A percentile compares a stretch with the other conserved stretches of the same genome.
These are phyloP conservation scores for Plantago elongata DNA, from an alignment of 257 asterid genomes.

Conservation along the genomic window DNA sequence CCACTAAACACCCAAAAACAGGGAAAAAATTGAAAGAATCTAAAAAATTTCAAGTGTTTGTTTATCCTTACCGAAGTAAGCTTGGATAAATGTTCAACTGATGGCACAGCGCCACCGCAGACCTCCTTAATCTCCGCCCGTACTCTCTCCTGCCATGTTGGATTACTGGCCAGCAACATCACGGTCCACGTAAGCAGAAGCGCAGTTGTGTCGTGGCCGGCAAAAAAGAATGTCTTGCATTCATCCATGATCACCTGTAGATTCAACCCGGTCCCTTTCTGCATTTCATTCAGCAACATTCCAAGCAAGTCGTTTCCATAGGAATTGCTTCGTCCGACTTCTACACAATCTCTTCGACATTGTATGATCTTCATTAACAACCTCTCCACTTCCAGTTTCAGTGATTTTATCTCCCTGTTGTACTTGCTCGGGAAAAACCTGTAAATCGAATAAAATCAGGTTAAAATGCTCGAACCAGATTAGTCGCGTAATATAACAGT, in stretches of 20 bases:
- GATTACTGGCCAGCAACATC: conserved; percentile 79
- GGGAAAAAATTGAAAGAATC: too few species aligned
- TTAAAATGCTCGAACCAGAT: too few species aligned
- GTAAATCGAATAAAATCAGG: not conserved
- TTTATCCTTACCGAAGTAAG: conserved; percentile 51
- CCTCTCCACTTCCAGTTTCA: conserved; percentile 75
- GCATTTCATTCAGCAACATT: conserved; percentile 67
- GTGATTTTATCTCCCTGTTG: conserved; percentile 74
- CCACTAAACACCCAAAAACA: not conserved
- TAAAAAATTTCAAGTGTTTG: too few species aligned
- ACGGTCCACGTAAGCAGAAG: conserved; percentile 83
- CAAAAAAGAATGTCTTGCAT: conserved; percentile 90
- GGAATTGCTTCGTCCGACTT: conserved; percentile 63
- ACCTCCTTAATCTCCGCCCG: conserved; percentile 56
- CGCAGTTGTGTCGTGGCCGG: conserved; percentile 95
- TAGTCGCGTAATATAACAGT: too few species aligned
- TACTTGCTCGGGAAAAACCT: conserved; percentile 87
- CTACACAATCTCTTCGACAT: conserved; percentile 64
- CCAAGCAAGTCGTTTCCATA: conserved; percentile 84
- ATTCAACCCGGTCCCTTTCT: conserved; percentile 47
- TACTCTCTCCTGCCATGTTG: conserved; percentile 70
- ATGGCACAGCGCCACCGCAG: conserved; percentile 44
- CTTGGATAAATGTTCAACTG: conserved; percentile 67
- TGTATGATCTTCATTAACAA: conserved; percentile 83
- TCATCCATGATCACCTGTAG: conserved; percentile 89